Evolutionary conservation across 169 alveolate genomes (phyloP), one percentile per base, ranked within the genome.

Genomic region (Besnoitia besnoiti): DNA sequence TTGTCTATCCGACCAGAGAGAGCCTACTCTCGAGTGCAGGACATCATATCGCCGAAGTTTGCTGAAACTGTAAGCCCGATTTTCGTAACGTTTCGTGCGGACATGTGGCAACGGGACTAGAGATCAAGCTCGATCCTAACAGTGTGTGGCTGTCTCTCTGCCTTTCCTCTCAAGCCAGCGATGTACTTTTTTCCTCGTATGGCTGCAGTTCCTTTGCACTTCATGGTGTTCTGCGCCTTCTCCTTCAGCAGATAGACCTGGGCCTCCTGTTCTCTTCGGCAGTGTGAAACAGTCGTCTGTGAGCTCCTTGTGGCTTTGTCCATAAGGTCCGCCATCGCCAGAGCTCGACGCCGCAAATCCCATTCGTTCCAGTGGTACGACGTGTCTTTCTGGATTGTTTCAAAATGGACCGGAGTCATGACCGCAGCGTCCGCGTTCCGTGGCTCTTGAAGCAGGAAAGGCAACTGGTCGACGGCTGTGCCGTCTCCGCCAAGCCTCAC

Each of bases 311-410:
- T 77, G 33, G 37, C 19, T 55, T 55, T 77, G 87, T 77, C 40
- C 30, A 77, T 19, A 77, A 77, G 35, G 30, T 42, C 55, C 4
- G 87, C 87, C 35, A 77, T 40, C 59, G 35, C 27, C 30, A 77
- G 87, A 3, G 87, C 87, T 42, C 55, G 40, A 10, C 87, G 50
- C 87, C 87, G 10, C 33, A 77, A 35, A 1, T 37, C 55, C 87
- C 87, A 77, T 77, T 77, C 87, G 87, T 77, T 42, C 87, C 87
- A 77, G 59, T 42, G 59, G 33, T 77, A 77, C 59, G 50, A 27
- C 4, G n/a, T 77, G 55, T 77, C 87, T 39, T 55, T 77, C 59
- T 77, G 39, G 35, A 77, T 12, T 39, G 87, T 77, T 27, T 39
- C 61, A 27, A 77, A 77, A 24, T 77, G 87, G 10, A 42, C 55